Evolutionary conservation across 1,284 basidiomycete species (phyloP).

Genomic region (Peniophora sp.): DNA sequence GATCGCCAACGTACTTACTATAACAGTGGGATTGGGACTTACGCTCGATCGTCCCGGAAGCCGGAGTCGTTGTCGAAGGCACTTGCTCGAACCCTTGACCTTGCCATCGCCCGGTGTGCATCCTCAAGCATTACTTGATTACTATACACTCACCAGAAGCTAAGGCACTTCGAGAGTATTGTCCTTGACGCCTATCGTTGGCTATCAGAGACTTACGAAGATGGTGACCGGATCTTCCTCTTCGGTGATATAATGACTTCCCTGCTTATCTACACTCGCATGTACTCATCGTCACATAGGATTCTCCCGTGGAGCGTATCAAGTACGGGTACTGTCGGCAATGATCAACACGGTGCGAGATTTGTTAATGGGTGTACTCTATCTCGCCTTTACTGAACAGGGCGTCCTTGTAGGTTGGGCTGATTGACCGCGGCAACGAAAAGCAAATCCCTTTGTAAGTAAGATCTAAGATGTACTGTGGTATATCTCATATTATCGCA

Average conservation of each 20-base stretch:
- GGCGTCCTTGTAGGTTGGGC: conserved; percentile 19
- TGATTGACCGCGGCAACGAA: conserved; percentile 23
- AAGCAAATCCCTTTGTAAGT: conserved; percentile 29
- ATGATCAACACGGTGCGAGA: conserved; percentile 30
- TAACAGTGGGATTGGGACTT: conserved; percentile 25
- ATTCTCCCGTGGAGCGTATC: conserved; percentile 39
- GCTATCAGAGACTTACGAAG: conserved; percentile 5
- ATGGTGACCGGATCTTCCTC: conserved; percentile 5
- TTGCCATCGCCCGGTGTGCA: conserved; percentile 2
- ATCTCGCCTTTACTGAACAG: background rate
- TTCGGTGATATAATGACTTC: conserved; percentile 1
- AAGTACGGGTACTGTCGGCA: conserved; percentile 31
- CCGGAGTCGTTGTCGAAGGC: conserved; percentile 29
- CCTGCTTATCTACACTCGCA: background rate
- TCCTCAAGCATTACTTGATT: background rate
- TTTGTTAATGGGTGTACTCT: background rate
- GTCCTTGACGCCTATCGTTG: conserved; percentile 6
- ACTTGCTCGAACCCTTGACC: background rate
- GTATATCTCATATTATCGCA: conserved; percentile 7
- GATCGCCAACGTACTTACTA: conserved; percentile 3
- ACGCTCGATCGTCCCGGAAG: conserved; percentile 33
- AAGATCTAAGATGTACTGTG: too few species aligned
- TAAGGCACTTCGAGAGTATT: conserved; percentile 5
- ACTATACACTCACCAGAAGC: too few species aligned
- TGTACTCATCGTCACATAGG: conserved; percentile 18